These are phyloP conservation scores for Adansonia madagascariensis DNA, from an alignment of 441 rosid species.

Conservation along the genomic window DNA sequence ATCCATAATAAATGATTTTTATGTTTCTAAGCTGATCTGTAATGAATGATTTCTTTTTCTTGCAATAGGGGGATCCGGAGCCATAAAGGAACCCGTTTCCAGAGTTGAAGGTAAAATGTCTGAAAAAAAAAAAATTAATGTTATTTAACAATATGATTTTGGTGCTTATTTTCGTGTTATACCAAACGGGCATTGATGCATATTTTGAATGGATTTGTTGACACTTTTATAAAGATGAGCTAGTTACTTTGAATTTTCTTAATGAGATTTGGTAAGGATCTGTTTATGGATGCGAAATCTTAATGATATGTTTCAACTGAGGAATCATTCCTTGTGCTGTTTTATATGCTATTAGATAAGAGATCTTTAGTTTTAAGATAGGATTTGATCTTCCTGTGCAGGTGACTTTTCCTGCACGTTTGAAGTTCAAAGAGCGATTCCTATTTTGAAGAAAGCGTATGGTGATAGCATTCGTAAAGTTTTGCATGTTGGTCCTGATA, in stretches of 20 bases:
- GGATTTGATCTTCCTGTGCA: conserved; percentile 21
- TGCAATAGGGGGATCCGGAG: conserved; percentile 40
- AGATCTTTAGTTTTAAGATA: background rate
- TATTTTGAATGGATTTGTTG: background rate
- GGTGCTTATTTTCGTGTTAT: background rate
- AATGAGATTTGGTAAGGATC: background rate
- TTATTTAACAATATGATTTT: background rate
- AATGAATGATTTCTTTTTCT: background rate
- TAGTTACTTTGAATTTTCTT: background rate
- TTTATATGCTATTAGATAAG: background rate
- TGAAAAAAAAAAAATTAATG: background rate
- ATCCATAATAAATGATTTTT: background rate
- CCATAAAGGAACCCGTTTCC: conserved; percentile 28
- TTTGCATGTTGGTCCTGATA: conserved; percentile 50
- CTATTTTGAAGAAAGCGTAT: conserved; percentile 44
- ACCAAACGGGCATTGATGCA: background rate
- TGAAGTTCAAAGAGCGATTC: conserved; percentile 43
- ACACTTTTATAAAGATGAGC: background rate
- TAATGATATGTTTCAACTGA: background rate
- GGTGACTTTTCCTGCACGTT: conserved; percentile 43
- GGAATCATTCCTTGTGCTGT: background rate
- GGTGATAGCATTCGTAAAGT: conserved; percentile 48
- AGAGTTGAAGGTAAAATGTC: conserved; percentile 45
- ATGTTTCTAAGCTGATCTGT: background rate
- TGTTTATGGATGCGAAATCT: background rate